phyloP scores from a whole-genome alignment of 495 filamentous ascomycete species.

The Polyplosphaeria fusca region DNA sequence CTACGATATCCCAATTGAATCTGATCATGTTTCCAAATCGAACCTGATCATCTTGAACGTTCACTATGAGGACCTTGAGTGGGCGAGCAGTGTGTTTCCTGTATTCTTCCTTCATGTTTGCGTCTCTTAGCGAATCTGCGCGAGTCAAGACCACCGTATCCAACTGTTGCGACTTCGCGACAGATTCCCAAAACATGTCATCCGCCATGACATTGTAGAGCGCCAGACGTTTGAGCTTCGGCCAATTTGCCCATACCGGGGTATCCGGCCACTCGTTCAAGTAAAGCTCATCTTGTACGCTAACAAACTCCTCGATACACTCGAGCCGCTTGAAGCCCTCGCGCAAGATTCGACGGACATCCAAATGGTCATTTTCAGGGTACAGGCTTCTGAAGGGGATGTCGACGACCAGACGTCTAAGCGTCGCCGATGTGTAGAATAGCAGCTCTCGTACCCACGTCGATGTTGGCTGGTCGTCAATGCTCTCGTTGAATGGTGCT shows the following conservation, averaged over 20 bases:
- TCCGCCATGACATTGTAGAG: conserved; percentile 39
- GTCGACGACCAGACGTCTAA: conserved; percentile 19
- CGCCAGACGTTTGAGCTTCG: conserved; percentile 37
- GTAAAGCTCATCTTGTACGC: conserved; percentile 32
- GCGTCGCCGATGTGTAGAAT: not conserved
- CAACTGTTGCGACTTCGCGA: conserved; percentile 35
- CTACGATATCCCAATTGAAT: conserved; percentile 5
- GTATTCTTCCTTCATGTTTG: conserved; percentile 14
- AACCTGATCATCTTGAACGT: conserved; percentile 13
- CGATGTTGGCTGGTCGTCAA: conserved; percentile 7
- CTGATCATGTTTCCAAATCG: not conserved
- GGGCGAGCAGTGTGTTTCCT: not conserved
- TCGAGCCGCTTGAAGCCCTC: conserved; percentile 36
- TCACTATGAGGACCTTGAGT: conserved; percentile 18
- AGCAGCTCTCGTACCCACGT: conserved; percentile 10
- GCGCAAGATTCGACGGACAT: conserved; percentile 4
- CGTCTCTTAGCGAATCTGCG: conserved; percentile 30
- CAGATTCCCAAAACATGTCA: conserved; percentile 32
- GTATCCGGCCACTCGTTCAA: not conserved
- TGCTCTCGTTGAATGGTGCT: conserved; percentile 9
- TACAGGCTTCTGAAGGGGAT: conserved; percentile 13
- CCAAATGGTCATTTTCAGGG: conserved; percentile 9
- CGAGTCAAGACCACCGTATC: conserved; percentile 42
- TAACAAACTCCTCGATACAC: conserved; percentile 40
- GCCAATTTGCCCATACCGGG: conserved; percentile 39